Percentiles rank a stretch among this genome's conserved stretches.
Conservation (phyloP, 352 stramenopile genomes). For the Globisporangium viniferum region DNA sequence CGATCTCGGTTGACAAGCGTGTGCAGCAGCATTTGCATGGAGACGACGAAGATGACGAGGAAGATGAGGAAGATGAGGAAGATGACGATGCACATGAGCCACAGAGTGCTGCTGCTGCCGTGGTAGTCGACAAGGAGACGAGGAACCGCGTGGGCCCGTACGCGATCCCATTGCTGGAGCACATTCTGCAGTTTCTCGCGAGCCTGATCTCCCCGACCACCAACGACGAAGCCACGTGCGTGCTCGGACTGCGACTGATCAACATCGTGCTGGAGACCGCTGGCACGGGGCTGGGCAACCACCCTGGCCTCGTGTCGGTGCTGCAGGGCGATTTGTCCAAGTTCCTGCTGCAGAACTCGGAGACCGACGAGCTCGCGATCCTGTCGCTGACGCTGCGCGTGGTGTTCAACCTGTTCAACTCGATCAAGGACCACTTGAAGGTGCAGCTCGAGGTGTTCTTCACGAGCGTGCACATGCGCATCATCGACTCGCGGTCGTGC, state of each 20-base stretch:
- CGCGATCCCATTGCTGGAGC: constrained; percentile 87
- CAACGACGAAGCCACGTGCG: constrained; percentile 87
- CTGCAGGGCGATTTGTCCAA: constrained; percentile 96
- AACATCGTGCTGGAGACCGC: constrained; percentile 97
- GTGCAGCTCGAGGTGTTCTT: constrained; percentile 99
- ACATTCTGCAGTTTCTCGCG: constrained; percentile 93
- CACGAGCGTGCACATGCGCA: constrained; percentile 95
- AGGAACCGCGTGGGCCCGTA: constrained; percentile 50
- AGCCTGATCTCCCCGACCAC: constrained; percentile 91
- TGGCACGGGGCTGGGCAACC: constrained; percentile 76
- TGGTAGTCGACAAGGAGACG: constrained; percentile 9
- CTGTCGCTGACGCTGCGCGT: constrained; percentile 92
- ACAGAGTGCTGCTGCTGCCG: background rate
- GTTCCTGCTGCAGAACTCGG: constrained; percentile 94
- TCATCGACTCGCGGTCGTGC: constrained; percentile 85
- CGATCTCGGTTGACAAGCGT: background rate
- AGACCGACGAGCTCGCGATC: constrained; percentile 94
- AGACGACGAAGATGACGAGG: background rate
- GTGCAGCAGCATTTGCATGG: background rate
- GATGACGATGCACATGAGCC: background rate
- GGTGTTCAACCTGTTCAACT: constrained; percentile 99
- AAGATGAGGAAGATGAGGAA: constrained; percentile 3
- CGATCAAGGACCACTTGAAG: constrained; percentile 98
- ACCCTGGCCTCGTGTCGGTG: constrained; percentile 83
- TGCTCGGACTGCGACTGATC: constrained; percentile 93